phyloP scores from a whole-genome alignment of 108 stramenopile species.

The Fragilariopsis cylindrus region DNA sequence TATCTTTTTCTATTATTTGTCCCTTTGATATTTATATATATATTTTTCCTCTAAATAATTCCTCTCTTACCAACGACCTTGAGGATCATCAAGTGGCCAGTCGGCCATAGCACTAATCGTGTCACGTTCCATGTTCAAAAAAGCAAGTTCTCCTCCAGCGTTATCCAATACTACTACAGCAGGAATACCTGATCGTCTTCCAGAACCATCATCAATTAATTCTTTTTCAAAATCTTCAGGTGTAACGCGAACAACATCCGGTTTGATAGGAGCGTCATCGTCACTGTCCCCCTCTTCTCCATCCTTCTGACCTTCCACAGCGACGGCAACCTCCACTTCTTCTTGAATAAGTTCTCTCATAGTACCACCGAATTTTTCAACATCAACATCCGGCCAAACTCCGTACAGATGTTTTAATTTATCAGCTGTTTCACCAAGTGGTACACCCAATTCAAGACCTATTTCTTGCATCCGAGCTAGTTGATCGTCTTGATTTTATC shows the following conservation, averaged over 20 bases:
- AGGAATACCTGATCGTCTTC: slow-evolving; percentile 65
- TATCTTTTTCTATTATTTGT: too few species aligned
- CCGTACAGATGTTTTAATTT: slow-evolving; percentile 47
- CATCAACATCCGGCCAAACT: slow-evolving; percentile 65
- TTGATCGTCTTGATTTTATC: slow-evolving; percentile 42
- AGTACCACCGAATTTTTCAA: slow-evolving; percentile 43
- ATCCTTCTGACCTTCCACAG: slow-evolving; percentile 29
- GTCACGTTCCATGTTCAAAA: slow-evolving; percentile 52
- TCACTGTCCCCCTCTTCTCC: neutral
- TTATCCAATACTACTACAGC: slow-evolving; percentile 61
- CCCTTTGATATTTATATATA: too few species aligned
- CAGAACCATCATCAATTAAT: neutral
- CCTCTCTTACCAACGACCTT: slow-evolving; percentile 47
- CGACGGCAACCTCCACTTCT: slow-evolving; percentile 50
- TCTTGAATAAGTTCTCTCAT: slow-evolving; percentile 1
- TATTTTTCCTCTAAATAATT: too few species aligned
- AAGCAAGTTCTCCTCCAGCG: slow-evolving; percentile 51
- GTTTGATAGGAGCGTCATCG: slow-evolving; percentile 35
- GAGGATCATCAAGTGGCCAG: slow-evolving; percentile 60
- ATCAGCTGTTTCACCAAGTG: slow-evolving; percentile 51
- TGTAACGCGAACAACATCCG: slow-evolving; percentile 36
- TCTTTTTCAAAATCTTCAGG: neutral
- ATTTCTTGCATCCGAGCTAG: slow-evolving; percentile 43
- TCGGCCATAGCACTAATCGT: slow-evolving; percentile 45
- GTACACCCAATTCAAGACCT: slow-evolving; percentile 37